Evolutionary conservation across 768 basidiomycete genomes (phyloP).

Genomic region (Serendipita sp.): DNA sequence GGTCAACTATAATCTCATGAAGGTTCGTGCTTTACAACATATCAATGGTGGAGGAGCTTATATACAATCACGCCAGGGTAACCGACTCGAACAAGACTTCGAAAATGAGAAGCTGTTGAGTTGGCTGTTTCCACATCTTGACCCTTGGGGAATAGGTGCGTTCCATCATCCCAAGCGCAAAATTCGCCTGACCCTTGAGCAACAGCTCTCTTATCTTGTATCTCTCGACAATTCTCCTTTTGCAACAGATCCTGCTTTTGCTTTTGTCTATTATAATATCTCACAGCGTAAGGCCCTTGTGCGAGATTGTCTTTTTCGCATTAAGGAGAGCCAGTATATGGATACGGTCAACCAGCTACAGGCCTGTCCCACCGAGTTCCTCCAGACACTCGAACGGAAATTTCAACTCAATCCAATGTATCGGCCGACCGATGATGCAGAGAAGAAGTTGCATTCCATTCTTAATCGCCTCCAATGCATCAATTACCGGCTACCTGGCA

Average conservation of each 20-base stretch:
- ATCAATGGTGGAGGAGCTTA: neutral
- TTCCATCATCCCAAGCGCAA: no score
- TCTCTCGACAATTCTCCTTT: constrained; percentile 25
- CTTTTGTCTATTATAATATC: constrained; percentile 29
- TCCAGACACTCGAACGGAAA: constrained; percentile 17
- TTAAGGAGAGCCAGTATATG: constrained; percentile 18
- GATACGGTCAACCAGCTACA: constrained; percentile 18
- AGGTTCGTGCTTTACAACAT: neutral
- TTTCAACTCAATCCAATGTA: constrained; percentile 14
- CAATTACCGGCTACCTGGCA: constrained; percentile 17
- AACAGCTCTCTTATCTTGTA: no score
- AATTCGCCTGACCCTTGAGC: no score
- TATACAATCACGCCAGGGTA: neutral
- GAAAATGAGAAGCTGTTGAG: neutral
- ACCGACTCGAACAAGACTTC: neutral
- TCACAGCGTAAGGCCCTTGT: constrained; percentile 22
- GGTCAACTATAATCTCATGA: neutral
- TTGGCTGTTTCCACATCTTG: neutral
- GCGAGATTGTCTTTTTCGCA: constrained; percentile 21
- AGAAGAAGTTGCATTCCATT: constrained; percentile 18
- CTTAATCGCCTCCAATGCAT: constrained; percentile 17
- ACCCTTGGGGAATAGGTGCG: constrained; percentile 29
- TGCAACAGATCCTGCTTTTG: constrained; percentile 27
- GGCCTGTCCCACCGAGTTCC: constrained; percentile 15
- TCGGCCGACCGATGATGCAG: constrained; percentile 16